A percentile compares a stretch with the other conserved stretches of the same genome.
Conservation (phyloP, 1,284 basidiomycete genomes). For the Trametes sp. region DNA sequence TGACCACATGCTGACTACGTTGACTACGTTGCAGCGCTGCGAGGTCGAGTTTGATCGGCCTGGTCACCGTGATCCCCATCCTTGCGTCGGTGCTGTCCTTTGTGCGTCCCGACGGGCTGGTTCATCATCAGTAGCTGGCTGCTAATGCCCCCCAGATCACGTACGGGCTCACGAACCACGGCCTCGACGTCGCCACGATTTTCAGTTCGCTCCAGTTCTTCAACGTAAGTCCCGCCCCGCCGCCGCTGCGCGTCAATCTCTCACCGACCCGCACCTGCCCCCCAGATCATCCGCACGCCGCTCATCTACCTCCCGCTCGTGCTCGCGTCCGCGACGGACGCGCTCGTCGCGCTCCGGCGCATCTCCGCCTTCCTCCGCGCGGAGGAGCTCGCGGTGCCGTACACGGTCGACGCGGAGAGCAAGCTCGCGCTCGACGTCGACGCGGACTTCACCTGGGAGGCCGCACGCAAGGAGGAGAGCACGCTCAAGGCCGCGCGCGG, state of each 20-base stretch:
- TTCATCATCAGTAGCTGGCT: background rate
- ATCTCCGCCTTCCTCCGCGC: slow-evolving; percentile 67
- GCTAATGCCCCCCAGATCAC: slow-evolving; percentile 56
- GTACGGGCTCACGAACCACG: slow-evolving; percentile 70
- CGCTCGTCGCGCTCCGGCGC: slow-evolving; percentile 67
- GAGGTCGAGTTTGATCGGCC: slow-evolving; percentile 62
- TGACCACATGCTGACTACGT: background rate
- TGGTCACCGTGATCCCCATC: slow-evolving; percentile 69
- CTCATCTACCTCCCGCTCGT: slow-evolving; percentile 61
- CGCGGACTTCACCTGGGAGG: slow-evolving; percentile 78
- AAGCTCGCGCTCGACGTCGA: slow-evolving; percentile 62
- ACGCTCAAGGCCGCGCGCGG: slow-evolving; percentile 3
- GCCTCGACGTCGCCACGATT: slow-evolving; percentile 72
- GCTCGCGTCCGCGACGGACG: slow-evolving; percentile 60
- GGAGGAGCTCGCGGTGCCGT: slow-evolving; percentile 67
- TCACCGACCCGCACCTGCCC: background rate
- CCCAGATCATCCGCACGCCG: slow-evolving; percentile 67
- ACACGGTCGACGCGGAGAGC: slow-evolving; percentile 52
- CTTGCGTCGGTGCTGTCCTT: slow-evolving; percentile 79
- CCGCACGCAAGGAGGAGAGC: slow-evolving; percentile 43
- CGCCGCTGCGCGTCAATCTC: background rate
- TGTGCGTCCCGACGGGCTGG: slow-evolving; percentile 44
- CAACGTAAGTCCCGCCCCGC: slow-evolving; percentile 57
- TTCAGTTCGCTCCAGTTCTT: slow-evolving; percentile 81
- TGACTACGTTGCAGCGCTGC: slow-evolving; percentile 36